Evolutionary conservation across 2,329 filamentous ascomycete species (phyloP), one percentile per base, ranked within the genome.

Genomic region (Rhexocercosporidium sp.): DNA sequence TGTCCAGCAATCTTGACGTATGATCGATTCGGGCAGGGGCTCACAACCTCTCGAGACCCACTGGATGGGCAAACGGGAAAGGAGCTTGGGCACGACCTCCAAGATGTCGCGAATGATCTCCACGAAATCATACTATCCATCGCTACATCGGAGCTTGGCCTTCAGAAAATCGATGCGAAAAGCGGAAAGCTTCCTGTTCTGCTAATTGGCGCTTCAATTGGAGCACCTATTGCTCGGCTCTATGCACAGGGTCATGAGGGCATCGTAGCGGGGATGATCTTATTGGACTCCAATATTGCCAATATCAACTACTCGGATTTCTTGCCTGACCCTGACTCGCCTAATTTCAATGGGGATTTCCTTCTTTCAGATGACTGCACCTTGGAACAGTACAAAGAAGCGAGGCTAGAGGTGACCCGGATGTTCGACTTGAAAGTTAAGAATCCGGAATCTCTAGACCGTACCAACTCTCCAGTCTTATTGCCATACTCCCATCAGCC

Each of bases 211-310:
- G 75, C 75, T 20, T 77, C 75, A 8, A 77, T 78, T 39, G 77
- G 77, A 18, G 41, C 41, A 2, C 41, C 41, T 44, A 44, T 44
- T 8, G 41, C 41, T 6, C 8, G 41, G n/a, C 41, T 44, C n/a
- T 44, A 4, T 8, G 41, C 12, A 18, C 41, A 44, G n/a, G n/a
- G 5, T 44, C n/a, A 44, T 16, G 3, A 44, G n/a, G 9, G 73
- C 72, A 4, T 73, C 73, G 71, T 75, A 14, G 67, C 74, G 20
- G 76, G 75, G 4, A 70, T 77, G 14, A 66, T 79, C 1, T 71
- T 77, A 57, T 73, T 79, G 3, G 77, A 79, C 46, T 78, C 77
- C 0, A 78, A 78, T 34, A 77, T 77, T 2, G 71, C 71, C 12
- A 78, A 78, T 41, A 69, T 66, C n/a, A 72, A 77, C 46, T 78